phyloP scores from a whole-genome alignment of 2,329 filamentous ascomycete genomes.

The Cercospora brassicicola region DNA sequence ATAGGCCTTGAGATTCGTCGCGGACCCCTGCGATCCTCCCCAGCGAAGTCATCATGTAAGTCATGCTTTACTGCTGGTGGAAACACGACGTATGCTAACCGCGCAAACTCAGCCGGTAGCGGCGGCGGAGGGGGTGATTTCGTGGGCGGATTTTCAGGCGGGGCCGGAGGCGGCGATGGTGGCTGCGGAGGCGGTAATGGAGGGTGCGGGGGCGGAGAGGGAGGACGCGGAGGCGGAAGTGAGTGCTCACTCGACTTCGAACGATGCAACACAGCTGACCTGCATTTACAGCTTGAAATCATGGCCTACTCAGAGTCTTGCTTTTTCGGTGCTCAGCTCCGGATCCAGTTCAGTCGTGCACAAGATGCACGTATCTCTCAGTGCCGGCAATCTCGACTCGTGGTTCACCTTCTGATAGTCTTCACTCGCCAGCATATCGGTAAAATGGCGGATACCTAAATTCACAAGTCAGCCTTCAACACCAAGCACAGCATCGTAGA shows the following conservation, averaged over 20 bases:
- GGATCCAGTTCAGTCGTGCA: conserved; percentile 41
- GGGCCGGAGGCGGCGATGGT: not conserved
- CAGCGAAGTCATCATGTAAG: not conserved
- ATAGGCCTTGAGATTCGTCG: not conserved
- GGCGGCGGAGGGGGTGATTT: not conserved
- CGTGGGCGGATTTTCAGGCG: not conserved
- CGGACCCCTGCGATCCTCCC: not conserved
- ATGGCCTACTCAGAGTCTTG: conserved; percentile 21
- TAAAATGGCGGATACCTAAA: conserved; percentile 56
- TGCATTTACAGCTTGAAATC: not conserved
- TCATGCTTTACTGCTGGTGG: not conserved
- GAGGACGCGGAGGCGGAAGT: not conserved
- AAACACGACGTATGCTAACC: not conserved
- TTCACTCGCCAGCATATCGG: conserved; percentile 59
- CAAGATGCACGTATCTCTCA: conserved; percentile 42
- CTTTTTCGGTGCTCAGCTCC: conserved; percentile 25
- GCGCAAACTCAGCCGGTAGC: not conserved
- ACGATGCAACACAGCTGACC: not conserved
- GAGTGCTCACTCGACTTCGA: not conserved
- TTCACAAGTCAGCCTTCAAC: not conserved
- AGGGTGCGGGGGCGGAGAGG: not conserved
- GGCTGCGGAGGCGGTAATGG: not conserved
- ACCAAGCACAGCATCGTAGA: not conserved
- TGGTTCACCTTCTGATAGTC: conserved; percentile 62
- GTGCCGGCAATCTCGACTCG: conserved; percentile 49